Conservation (phyloP, 805 yeast species). For the Zygoascus tannicola region DNA sequence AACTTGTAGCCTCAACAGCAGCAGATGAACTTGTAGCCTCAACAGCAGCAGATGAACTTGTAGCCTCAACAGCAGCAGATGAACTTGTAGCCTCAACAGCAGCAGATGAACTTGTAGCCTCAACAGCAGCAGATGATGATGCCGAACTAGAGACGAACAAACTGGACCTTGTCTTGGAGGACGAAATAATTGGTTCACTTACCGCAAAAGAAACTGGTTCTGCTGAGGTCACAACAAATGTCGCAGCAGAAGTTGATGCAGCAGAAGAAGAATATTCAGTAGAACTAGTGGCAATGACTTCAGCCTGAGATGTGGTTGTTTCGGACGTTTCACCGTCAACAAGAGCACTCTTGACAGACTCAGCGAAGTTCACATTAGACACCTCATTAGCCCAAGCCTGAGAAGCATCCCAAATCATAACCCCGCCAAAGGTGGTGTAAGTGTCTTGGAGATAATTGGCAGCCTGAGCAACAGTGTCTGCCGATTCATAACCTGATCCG, state of each 20-base stretch:
- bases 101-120: background rate
- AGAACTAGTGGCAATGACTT: background rate
- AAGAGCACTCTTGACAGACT: constrained; percentile 34
- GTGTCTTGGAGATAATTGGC: constrained; percentile 17
- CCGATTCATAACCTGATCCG: constrained; percentile 41
- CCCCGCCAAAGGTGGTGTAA: constrained; percentile 43
- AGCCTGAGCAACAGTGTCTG: constrained; percentile 21
- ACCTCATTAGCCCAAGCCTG: constrained; percentile 40
- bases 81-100: background rate
- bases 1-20: too few species aligned
- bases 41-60: constrained; percentile 1
- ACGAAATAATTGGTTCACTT: background rate
- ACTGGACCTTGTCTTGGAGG: background rate
- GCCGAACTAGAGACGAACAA: background rate
- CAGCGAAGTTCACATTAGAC: constrained; percentile 37
- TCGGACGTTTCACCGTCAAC: background rate
- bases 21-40: too few species aligned
- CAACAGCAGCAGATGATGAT: background rate
- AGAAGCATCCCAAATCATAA: constrained; percentile 82
- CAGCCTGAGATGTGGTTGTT: constrained; percentile 3
- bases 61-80: background rate
- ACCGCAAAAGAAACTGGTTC: background rate
- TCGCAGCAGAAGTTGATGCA: background rate
- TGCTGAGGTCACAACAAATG: background rate
- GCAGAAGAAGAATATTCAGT: constrained; percentile 2